Percentiles rank a stretch among this genome's conserved stretches.
phyloP scores from a whole-genome alignment of 139 green algal genomes.

The Pseudopediastrum boryanum region DNA sequence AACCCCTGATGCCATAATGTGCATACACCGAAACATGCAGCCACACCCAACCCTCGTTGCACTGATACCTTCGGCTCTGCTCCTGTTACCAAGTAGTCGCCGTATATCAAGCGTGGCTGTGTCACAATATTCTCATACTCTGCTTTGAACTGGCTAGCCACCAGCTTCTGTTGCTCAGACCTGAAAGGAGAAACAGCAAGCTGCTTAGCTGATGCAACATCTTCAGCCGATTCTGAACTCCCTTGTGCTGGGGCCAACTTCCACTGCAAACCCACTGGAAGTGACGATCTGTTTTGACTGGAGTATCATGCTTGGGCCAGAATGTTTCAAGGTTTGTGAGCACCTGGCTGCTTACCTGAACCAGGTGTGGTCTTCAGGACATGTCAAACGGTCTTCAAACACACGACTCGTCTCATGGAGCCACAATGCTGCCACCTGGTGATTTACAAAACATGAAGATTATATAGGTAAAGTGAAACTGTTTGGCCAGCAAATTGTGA shows the following conservation, averaged over 20 bases:
- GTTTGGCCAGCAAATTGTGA: too few species aligned
- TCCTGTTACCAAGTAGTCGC: constrained; percentile 47
- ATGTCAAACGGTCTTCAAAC: constrained; percentile 80
- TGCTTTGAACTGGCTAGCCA: constrained; percentile 31
- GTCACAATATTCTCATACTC: constrained; percentile 54
- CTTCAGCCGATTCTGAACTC: too few species aligned
- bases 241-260: too few species aligned
- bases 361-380: constrained; percentile 75
- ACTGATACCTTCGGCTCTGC: constrained; percentile 14
- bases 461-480: too few species aligned
- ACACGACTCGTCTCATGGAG: constrained; percentile 89
- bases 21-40: neutral
- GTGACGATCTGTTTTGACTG: too few species aligned
- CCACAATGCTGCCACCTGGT: constrained; percentile 74
- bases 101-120: constrained; percentile 67
- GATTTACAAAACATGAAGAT: neutral
- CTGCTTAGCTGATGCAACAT: too few species aligned
- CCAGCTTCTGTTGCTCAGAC: too few species aligned
- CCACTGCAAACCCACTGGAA: too few species aligned
- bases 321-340: too few species aligned
- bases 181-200: too few species aligned
- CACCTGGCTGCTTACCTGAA: constrained; percentile 63
- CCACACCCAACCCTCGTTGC: neutral
- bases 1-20: too few species aligned
- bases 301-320: too few species aligned